A percentile compares a stretch with the other conserved stretches of the same genome.
Conservation (phyloP, 2,329 filamentous ascomycete genomes). For the Scedosporium dehoogii region DNA sequence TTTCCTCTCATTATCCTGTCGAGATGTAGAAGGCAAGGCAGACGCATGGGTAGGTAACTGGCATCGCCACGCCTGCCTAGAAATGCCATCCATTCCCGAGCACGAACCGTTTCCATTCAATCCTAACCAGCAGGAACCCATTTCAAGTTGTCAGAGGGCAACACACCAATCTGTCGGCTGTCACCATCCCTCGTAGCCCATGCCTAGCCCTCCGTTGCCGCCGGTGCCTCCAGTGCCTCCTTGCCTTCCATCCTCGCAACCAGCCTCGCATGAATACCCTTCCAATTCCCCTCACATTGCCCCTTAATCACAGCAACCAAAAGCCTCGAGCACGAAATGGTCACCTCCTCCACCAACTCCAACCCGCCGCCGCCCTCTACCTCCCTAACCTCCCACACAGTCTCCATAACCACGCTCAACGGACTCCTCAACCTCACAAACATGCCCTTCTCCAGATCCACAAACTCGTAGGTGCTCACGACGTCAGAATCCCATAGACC, state of each 20-base stretch:
- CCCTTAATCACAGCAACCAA: constrained; percentile 37
- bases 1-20: too few relatives aligned
- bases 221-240: constrained; percentile 9
- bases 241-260: constrained; percentile 23
- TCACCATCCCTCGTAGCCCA: not conserved
- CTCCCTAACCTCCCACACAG: constrained; percentile 34
- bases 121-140: not conserved
- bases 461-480: constrained; percentile 44
- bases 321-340: constrained; percentile 40
- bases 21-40: too few relatives aligned
- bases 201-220: not conserved
- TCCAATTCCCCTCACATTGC: constrained; percentile 41
- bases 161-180: too few relatives aligned
- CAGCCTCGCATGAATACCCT: constrained; percentile 40
- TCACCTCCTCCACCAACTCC: constrained; percentile 38
- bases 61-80: too few relatives aligned
- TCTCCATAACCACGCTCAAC: constrained; percentile 42
- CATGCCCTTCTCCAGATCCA: constrained; percentile 35
- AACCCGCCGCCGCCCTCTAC: constrained; percentile 18
- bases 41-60: too few relatives aligned
- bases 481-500: constrained; percentile 46
- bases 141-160: not conserved
- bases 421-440: constrained; percentile 43
- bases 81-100: too few relatives aligned
- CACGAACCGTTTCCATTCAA: too few relatives aligned